A percentile compares a stretch with the other conserved stretches of the same genome.
Evolutionary conservation across 768 basidiomycete genomes (phyloP).

Genomic region (Coprinopsis sp.): DNA sequence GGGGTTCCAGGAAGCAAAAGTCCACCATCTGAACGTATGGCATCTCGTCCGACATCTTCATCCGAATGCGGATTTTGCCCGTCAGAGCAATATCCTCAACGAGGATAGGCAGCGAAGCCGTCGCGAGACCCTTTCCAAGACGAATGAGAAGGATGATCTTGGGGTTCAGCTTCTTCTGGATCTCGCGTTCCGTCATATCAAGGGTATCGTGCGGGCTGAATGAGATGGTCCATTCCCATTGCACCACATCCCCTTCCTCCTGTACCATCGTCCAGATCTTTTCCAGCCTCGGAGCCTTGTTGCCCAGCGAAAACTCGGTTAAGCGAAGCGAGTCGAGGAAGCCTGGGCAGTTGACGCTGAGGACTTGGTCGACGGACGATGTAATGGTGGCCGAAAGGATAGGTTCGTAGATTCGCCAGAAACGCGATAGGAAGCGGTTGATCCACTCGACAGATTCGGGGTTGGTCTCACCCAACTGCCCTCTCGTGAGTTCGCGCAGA

Average conservation of each 20-base stretch:
- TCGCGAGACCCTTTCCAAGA: constrained; percentile 84
- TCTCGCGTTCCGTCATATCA: constrained; percentile 78
- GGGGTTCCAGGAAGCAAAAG: constrained; percentile 84
- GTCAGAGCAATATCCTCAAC: constrained; percentile 88
- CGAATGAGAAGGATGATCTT: constrained; percentile 84
- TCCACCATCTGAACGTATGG: constrained; percentile 94
- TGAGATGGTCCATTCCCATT: constrained; percentile 96
- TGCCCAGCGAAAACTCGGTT: constrained; percentile 88
- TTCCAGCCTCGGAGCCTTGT: constrained; percentile 92
- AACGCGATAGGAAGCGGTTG: constrained; percentile 90
- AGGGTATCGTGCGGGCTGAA: constrained; percentile 90
- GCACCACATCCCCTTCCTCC: constrained; percentile 80
- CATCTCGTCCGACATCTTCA: constrained; percentile 92
- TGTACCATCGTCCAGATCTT: constrained; percentile 79
- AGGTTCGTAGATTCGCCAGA: constrained; percentile 98
- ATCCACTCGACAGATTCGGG: constrained; percentile 90
- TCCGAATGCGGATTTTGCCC: constrained; percentile 77
- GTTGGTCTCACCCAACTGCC: constrained; percentile 69
- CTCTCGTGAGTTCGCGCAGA: constrained; percentile 91
- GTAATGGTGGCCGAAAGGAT: constrained; percentile 82
- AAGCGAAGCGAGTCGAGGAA: constrained; percentile 91
- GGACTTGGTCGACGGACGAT: constrained; percentile 81
- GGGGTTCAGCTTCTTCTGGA: constrained; percentile 78
- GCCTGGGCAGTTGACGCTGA: constrained; percentile 76
- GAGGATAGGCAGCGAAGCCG: constrained; percentile 78